phyloP scores from a whole-genome alignment of 1,284 basidiomycete genomes.

The Microbotryum saponariae region DNA sequence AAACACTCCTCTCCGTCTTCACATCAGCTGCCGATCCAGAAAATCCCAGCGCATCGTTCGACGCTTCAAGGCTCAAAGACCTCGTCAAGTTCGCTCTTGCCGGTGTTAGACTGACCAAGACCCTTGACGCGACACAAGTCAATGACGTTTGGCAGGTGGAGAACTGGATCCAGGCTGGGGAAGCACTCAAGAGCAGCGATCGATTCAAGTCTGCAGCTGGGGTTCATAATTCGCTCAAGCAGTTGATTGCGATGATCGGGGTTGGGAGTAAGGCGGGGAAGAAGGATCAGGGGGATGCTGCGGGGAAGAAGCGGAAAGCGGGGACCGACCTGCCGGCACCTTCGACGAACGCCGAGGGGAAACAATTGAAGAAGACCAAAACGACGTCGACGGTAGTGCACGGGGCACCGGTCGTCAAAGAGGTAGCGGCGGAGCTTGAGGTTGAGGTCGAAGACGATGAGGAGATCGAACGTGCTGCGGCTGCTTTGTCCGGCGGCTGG shows the following conservation, averaged over 20 bases:
- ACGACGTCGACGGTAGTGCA: background rate
- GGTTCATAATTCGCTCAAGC: conserved; percentile 19
- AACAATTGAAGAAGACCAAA: conserved; percentile 17
- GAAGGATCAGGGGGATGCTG: background rate
- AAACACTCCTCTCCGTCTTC: conserved; percentile 50
- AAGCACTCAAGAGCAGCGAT: conserved; percentile 10
- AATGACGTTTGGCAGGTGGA: background rate
- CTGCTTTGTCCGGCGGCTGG: background rate
- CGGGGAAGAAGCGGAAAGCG: conserved; percentile 27
- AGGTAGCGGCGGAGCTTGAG: conserved; percentile 14
- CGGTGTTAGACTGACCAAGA: conserved; percentile 57
- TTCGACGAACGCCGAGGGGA: background rate
- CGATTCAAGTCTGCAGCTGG: conserved; percentile 27
- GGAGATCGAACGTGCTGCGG: background rate
- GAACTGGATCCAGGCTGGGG: background rate
- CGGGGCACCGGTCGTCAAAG: conserved; percentile 7
- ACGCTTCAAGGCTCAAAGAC: conserved; percentile 66
- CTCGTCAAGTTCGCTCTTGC: conserved; percentile 64
- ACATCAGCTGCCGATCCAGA: conserved; percentile 49
- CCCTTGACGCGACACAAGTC: conserved; percentile 5
- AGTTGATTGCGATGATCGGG: conserved; percentile 20
- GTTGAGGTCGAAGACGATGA: conserved; percentile 11
- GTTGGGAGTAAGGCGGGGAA: background rate
- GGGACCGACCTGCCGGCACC: background rate
- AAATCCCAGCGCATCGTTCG: conserved; percentile 46